Evolutionary conservation across 2,329 filamentous ascomycete species (phyloP).

Genomic region (Aspergillus carbonarius): DNA sequence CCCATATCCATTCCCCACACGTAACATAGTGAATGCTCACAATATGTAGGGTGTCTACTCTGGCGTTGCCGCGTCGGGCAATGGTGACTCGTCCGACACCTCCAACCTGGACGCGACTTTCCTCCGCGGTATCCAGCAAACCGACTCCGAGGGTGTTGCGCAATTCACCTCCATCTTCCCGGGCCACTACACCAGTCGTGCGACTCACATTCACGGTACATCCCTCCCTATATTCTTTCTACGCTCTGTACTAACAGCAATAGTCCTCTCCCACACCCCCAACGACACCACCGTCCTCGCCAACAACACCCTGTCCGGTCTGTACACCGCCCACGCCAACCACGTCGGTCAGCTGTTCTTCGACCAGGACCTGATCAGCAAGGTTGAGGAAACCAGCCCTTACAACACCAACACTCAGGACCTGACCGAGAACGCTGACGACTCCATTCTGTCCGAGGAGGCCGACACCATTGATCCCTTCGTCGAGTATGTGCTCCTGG

Average conservation of each 20-base stretch:
- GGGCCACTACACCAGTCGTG: slow-evolving; percentile 46
- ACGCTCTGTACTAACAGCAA: background rate
- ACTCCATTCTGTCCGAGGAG: slow-evolving; percentile 51
- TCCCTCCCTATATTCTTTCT: background rate
- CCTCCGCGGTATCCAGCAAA: slow-evolving; percentile 47
- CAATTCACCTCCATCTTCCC: slow-evolving; percentile 47
- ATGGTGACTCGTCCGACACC: slow-evolving; percentile 39
- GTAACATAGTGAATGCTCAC: background rate
- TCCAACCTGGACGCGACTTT: slow-evolving; percentile 45
- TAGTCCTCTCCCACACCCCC: slow-evolving; percentile 33
- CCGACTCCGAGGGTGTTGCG: slow-evolving; percentile 43
- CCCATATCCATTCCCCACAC: too few species aligned
- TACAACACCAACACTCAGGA: slow-evolving; percentile 50
- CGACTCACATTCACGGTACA: slow-evolving; percentile 37
- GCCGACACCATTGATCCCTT: slow-evolving; percentile 57
- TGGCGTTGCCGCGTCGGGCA: slow-evolving; percentile 37
- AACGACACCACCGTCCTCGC: slow-evolving; percentile 35
- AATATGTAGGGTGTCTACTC: slow-evolving; percentile 38
- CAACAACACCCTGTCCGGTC: slow-evolving; percentile 54
- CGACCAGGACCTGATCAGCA: slow-evolving; percentile 57
- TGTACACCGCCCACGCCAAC: slow-evolving; percentile 45
- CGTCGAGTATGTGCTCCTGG: slow-evolving; percentile 58
- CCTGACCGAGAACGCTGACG: slow-evolving; percentile 53
- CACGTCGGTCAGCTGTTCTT: slow-evolving; percentile 67
- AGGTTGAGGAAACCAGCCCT: slow-evolving; percentile 51